Evolutionary conservation across 352 stramenopile species (phyloP), one percentile per base, ranked within the genome.

Genomic region (Pythium aristosporum): DNA sequence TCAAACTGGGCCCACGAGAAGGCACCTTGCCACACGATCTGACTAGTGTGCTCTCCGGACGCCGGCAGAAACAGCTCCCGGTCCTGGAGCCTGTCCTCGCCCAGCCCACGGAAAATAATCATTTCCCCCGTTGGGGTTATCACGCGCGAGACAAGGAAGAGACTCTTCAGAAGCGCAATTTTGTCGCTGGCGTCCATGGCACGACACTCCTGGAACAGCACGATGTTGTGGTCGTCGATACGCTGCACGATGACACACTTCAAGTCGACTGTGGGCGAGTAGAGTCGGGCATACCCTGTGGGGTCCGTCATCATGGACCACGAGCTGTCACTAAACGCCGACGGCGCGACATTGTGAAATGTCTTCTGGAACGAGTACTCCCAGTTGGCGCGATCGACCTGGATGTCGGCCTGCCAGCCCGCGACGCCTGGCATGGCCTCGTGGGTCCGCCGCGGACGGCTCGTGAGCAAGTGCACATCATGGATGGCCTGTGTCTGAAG

Each of bases 1-100:
- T 82, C 60, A 39, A 74, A 79, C 20, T 75, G 68, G 51, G 73
- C 64, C 64, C 53, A 78, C 18, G 54, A 53, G 15, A 73, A 73
- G n/a, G 66, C 23, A 49, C 68, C 66, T 28, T 73, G 66, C 66
- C 66, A 73, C 49, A 73, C 66, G 39, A 73, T 39, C 25, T 60
- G 41, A 36, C 56, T 28, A 2, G 55, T 55, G 11, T 30, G n/a
- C 15, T 56, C 60, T 3, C 51, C 60, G 1, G 54, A 46, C 16
- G 66, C 46, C 10, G 60, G 66, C 23, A 73, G 20, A 20, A 68
- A 73, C 12, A 65, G 52, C 25, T 73, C 66, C 18, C 42, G 47
- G 46, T 73, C 76, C 37, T 71, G 59, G 8, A 84, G 61, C 15
- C 66, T 57, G 20, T 76, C 73, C 15, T 68, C 43, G 13, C 73